These are phyloP conservation scores for Metarhizium anisopliae DNA, from an alignment of 2,329 filamentous ascomycete species.

Conservation along the genomic window DNA sequence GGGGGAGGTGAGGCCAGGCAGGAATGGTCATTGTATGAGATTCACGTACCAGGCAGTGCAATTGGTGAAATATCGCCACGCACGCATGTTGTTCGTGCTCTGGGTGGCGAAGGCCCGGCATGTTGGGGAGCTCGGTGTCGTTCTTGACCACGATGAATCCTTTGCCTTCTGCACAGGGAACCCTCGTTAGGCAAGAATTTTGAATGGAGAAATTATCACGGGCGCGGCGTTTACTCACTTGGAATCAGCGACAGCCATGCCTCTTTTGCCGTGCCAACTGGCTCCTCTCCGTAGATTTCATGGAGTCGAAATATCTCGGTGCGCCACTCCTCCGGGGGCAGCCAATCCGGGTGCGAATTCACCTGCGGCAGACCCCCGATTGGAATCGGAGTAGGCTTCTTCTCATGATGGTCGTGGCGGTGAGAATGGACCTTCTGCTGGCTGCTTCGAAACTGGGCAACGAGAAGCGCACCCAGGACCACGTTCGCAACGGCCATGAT, in stretches of 20 bases:
- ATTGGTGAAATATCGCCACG: neutral
- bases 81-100: slow-evolving; percentile 3
- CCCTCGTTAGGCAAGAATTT: neutral
- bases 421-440: neutral
- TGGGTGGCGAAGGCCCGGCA: slow-evolving; percentile 4
- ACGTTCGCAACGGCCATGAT: neutral
- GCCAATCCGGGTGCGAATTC: slow-evolving; percentile 1
- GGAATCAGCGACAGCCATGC: slow-evolving; percentile 8
- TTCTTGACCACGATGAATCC: slow-evolving; percentile 8
- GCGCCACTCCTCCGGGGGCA: slow-evolving; percentile 8
- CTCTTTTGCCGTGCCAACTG: slow-evolving; percentile 1
- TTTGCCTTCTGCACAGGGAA: slow-evolving; percentile 2
- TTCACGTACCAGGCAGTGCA: slow-evolving; percentile 3
- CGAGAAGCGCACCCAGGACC: neutral
- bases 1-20: neutral
- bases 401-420: neutral
- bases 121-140: neutral
- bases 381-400: neutral
- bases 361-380: slow-evolving; percentile 3
- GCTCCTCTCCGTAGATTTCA: slow-evolving; percentile 2
- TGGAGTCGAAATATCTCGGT: slow-evolving; percentile 5
- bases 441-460: neutral
- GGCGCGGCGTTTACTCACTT: neutral
- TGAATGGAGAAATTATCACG: too few species aligned
- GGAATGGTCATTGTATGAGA: neutral